Evolutionary conservation across 495 filamentous ascomycete genomes (phyloP), one percentile per base, ranked within the genome.

Genomic region (Cetradonia linearis): DNA sequence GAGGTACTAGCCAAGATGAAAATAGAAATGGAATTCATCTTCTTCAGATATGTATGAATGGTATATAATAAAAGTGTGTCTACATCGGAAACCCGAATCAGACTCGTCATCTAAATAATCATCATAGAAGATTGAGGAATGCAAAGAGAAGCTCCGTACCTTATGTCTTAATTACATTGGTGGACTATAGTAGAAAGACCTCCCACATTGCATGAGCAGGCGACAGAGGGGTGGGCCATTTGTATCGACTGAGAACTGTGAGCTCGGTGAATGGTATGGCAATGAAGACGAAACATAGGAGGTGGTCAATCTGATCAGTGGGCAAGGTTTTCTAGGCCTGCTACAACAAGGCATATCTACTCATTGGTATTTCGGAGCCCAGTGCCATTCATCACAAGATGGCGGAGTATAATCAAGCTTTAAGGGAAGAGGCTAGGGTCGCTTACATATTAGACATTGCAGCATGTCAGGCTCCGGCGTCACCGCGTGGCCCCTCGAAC

Each of bases 271-370:
- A 54, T 8, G 16, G 10, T 18, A 16, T 31, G 16, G 18, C 50
- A 16, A 33, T 31, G 31, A 10, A 25, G 31, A 54, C 30, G 16
- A 54, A 50, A 23, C 50, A 44, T 47, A 38, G 18, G 27, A 36
- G 33, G 30, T 33, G 33, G 58, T 31, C 16, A 13, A 9, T 33
- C 18, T 20, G 14, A 49, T 97, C 93, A 98, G 93, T 91, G 88
- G 91, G 89, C 91, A 82, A 95, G 91, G 93, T 96, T 98, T 98
- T 96, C 92, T 96, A 96, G 89, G 93, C 92, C 91, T 95, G 89
- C 89, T 91, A 71, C 89, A 88, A 89, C 83, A 79, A 81, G 90
- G 89, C 89, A 77, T 93, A 76, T 95, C 89, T 84, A 73, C 77
- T 91, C 88, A 90, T 78, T 74, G 76, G 74, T 62, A 71, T 76